Base-by-base conservation (phyloP, 1,284 basidiomycete species). In the Mycocalia duriaeana region DNA sequence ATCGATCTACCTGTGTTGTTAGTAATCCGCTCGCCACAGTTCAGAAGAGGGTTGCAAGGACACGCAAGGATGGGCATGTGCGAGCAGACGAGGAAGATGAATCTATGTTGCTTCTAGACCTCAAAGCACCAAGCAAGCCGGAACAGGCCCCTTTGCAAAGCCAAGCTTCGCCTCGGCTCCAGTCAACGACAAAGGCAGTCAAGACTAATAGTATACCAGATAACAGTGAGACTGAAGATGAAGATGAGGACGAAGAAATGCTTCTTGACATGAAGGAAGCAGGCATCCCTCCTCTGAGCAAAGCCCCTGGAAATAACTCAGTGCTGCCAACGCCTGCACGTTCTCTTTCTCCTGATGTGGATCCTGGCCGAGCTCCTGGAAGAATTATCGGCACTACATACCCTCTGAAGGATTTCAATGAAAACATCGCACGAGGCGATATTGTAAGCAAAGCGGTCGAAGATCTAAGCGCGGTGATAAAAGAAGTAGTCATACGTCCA, bases 391-490 rank as follows among this genome's bases (percentile, higher is more conserved):
- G 88, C n/a, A 77, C 74, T 44, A 79, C 82, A 1, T 71, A 73
- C 52, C 91, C 91, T 1, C 69, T 94, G 35, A 72, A 70, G 43
- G 91, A 94, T 66, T 94, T 94, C 66, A 69, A 70, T 51, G 70
- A 74, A 54, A 84, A 90, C 55, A 67, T 89, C 16, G 72, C 74
- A 35, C 72, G 77, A 43, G 89, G 88, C 0, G 89, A 91, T 60
- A 67, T 91, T 14, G 89, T 92, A 42, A 79, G 75, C 20, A 91
- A 94, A 64, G 89, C 89, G 0, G 85, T 91, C 8, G 79, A 86
- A 57, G 91, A 94, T 64, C 63, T 94, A 25, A 80, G 73, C 9
- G 71, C 63, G 14, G 85, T 91, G 2, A 78, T 94, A 37, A 71
- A 71, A 49, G 85, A 91, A 58, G 77, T 91, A 44, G 73, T 89